Percentiles rank a stretch among this genome's conserved stretches.
phyloP scores from a whole-genome alignment of 2,329 filamentous ascomycete genomes.

The Alternaria novae-zelandiae region DNA sequence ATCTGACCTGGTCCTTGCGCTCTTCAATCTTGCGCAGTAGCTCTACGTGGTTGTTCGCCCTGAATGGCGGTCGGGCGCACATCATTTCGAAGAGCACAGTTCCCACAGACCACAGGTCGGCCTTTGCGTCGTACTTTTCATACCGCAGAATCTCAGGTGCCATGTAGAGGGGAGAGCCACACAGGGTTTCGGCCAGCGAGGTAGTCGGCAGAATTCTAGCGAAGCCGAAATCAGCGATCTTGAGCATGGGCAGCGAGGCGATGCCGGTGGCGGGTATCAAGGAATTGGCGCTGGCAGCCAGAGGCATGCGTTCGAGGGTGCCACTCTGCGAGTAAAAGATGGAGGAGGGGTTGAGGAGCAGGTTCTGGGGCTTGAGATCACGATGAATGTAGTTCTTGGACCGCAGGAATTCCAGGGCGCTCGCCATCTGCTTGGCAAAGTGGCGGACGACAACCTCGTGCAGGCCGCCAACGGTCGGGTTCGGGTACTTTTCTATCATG shows the following conservation, averaged over 20 bases:
- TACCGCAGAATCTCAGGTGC: slow-evolving; percentile 96
- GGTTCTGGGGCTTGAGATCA: slow-evolving; percentile 96
- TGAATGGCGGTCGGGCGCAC: slow-evolving; percentile 86
- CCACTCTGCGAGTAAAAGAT: slow-evolving; percentile 65
- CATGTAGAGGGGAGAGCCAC: slow-evolving; percentile 97
- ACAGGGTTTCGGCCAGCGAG: slow-evolving; percentile 92
- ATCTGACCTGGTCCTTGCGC: slow-evolving; percentile 83
- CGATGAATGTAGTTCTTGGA: slow-evolving; percentile 89
- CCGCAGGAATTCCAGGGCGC: slow-evolving; percentile 87
- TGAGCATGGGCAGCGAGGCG: slow-evolving; percentile 88
- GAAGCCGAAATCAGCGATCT: slow-evolving; percentile 99
- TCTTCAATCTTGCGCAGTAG: slow-evolving; percentile 90
- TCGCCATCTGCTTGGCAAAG: slow-evolving; percentile 93
- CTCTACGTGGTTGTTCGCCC: slow-evolving; percentile 93
- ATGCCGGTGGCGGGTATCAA: slow-evolving; percentile 82
- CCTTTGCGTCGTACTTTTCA: slow-evolving; percentile 96
- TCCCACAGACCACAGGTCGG: slow-evolving; percentile 96
- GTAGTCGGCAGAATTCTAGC: slow-evolving; percentile 89
- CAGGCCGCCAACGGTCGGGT: slow-evolving; percentile 79
- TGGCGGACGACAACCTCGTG: slow-evolving; percentile 97
- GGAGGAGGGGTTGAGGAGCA: slow-evolving; percentile 83
- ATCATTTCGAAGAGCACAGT: slow-evolving; percentile 97
- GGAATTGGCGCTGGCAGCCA: slow-evolving; percentile 81
- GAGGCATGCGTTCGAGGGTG: slow-evolving; percentile 64
- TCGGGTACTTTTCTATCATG: slow-evolving; percentile 93